Conservation (phyloP, 352 stramenopile species). For the Pythium pyrilobum region DNA sequence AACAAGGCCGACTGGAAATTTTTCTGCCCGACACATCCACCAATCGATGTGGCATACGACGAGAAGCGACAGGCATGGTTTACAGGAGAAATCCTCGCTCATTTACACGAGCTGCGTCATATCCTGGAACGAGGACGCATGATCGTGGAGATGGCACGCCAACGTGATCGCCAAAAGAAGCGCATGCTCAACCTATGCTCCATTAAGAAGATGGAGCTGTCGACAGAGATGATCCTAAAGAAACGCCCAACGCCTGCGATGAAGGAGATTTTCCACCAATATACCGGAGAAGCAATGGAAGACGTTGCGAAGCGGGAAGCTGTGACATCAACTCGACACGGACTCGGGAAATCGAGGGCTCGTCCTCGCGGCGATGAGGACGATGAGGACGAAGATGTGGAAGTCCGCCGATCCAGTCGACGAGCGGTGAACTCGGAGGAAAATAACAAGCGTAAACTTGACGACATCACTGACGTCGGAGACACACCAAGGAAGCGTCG, state of each 20-base stretch:
- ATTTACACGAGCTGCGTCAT: conserved; percentile 71
- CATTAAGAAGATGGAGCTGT: conserved; percentile 56
- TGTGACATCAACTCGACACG: neutral
- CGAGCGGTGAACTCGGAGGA: conserved; percentile 2
- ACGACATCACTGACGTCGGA: neutral
- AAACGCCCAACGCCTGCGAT: conserved; percentile 60
- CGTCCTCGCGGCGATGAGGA: neutral
- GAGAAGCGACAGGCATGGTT: conserved; percentile 69
- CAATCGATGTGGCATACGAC: conserved; percentile 64
- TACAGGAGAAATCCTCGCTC: conserved; percentile 62
- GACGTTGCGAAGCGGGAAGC: conserved; percentile 41
- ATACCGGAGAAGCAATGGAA: conserved; percentile 51
- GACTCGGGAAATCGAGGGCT: conserved; percentile 6
- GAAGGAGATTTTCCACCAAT: conserved; percentile 57
- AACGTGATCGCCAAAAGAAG: conserved; percentile 83
- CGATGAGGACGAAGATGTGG: conserved; percentile 7
- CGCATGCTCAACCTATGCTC: conserved; percentile 58
- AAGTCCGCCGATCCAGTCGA: conserved; percentile 8
- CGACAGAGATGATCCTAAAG: conserved; percentile 73
- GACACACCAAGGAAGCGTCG: conserved; percentile 16
- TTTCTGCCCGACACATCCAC: conserved; percentile 66
- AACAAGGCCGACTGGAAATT: conserved; percentile 70
- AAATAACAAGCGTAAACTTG: neutral
- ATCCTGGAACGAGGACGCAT: conserved; percentile 77
- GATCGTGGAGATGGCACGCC: conserved; percentile 80